These are phyloP conservation scores for Aristolochia fimbriata DNA, from an alignment of 164 flowering plant genomes.

Conservation along the genomic window DNA sequence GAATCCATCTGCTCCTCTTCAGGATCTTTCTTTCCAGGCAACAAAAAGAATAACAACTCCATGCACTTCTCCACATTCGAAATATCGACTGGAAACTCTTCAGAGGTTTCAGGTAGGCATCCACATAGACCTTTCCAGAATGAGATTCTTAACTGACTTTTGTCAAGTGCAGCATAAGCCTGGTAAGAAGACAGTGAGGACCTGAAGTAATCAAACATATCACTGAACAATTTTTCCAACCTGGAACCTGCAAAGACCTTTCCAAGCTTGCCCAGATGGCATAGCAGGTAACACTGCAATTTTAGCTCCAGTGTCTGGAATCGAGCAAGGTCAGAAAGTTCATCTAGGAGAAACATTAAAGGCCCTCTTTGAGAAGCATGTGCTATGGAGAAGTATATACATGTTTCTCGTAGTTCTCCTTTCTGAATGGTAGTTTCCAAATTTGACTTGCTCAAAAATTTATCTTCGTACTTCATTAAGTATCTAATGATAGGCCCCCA, in stretches of 20 bases:
- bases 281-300: constrained; percentile 54
- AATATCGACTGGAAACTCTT: constrained; percentile 27
- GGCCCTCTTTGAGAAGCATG: constrained; percentile 62
- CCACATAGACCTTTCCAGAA: constrained; percentile 75
- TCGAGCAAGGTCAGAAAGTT: constrained; percentile 65
- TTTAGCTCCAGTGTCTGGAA: constrained; percentile 59
- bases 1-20: constrained; percentile 11
- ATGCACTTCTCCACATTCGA: constrained; percentile 54
- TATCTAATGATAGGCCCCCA: constrained; percentile 82
- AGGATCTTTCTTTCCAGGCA: constrained; percentile 31
- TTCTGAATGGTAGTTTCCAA: constrained; percentile 17
- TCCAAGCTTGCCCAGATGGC: constrained; percentile 44
- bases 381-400: constrained; percentile 53
- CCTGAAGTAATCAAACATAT: constrained; percentile 36
- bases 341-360: constrained; percentile 66
- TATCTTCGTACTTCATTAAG: constrained; percentile 74
- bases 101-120: constrained; percentile 38
- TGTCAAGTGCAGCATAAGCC: constrained; percentile 22
- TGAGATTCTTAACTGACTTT: constrained; percentile 41
- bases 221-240: constrained; percentile 55
- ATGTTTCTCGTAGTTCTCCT: constrained; percentile 52
- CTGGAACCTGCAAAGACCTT: constrained; percentile 66
- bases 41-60: constrained; percentile 47
- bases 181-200: constrained; percentile 27
- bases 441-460: constrained; percentile 20